Base-by-base conservation (phyloP, 2,329 filamentous ascomycete species). In the Passalora sequoiae region DNA sequence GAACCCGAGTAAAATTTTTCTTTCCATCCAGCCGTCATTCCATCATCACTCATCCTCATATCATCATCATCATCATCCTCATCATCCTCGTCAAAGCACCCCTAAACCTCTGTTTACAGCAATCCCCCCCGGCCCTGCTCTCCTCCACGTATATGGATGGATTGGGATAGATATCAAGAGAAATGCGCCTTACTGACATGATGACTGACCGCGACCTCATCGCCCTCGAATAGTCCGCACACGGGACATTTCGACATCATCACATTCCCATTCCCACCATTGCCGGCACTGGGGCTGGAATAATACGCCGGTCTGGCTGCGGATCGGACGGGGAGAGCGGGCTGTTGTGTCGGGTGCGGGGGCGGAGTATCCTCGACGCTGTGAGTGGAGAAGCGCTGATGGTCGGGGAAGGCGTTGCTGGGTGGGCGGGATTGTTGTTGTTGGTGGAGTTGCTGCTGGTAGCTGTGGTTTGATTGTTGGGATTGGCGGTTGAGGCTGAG, bases 181-280 rank as follows among this genome's bases (percentile, higher is more conserved):
- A 61, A 62, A 46, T 62, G 60, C 27, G 52, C 47, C 36, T 53
- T 56, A 17, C 43, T 54, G 22, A 62, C 60, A 51, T 62, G 60
- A 55, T 60, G 56, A 36, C 47, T 58, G n/a, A 62, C 53, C 27
- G 60, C 60, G n/a, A 53, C 52, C 41, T 60, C 60, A 38, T 62
- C 60, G n/a, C 60, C 60, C 41, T 60, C 58, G 44, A 62, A 62
- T 12, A 55, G 29, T 2, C 50, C 53, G 46, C 60, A 62, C 10
- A 62, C 59, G 1, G 60, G 60, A 49, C 60, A 62, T 29, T 58
- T 61, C 7, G 46, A 40, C 24, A 21, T 43, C 8, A 25, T 22
- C 24, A 29, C 13, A 19, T 16, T 15, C 30, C n/a, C n/a, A n/a
- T n/a, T n/a, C n/a, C n/a, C n/a, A n/a, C n/a, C n/a, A n/a, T n/a